phyloP scores from a whole-genome alignment of 1,139 yeast species.

The Yamadazyma dushanensis region DNA sequence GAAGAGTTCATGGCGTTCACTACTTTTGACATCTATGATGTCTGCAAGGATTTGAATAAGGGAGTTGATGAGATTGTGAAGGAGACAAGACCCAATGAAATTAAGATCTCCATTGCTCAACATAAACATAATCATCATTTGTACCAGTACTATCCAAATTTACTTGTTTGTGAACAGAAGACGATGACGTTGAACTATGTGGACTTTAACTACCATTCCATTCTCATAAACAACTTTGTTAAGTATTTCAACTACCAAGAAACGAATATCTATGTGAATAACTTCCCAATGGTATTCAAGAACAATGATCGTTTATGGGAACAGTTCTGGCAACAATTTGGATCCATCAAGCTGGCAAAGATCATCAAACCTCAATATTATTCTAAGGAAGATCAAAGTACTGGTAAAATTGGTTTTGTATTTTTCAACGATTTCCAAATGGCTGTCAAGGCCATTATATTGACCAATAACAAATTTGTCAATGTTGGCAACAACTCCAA shows the following conservation, averaged over 20 bases:
- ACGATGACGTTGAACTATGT: conserved; percentile 7
- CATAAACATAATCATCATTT: conserved; percentile 40
- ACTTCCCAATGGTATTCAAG: conserved; percentile 45
- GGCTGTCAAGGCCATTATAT: conserved; percentile 41
- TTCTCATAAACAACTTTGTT: conserved; percentile 9
- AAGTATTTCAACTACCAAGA: conserved; percentile 46
- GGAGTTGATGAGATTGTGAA: conserved; percentile 23
- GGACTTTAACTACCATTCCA: conserved; percentile 10
- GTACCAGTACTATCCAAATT: conserved; percentile 18
- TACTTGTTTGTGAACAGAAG: conserved; percentile 10
- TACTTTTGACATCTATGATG: conserved; percentile 16
- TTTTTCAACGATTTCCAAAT: conserved; percentile 38
- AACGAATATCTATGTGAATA: conserved; percentile 59
- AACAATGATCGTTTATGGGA: conserved; percentile 42
- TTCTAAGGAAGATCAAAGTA: conserved; percentile 17
- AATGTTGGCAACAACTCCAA: conserved; percentile 22
- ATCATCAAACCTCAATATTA: conserved; percentile 46
- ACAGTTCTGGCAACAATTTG: conserved; percentile 43
- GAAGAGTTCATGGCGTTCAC: conserved; percentile 24
- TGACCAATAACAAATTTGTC: conserved; percentile 36
- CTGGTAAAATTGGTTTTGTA: conserved; percentile 46
- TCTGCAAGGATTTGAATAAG: conserved; percentile 12
- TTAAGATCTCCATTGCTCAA: conserved; percentile 38
- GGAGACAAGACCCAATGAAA: conserved; percentile 22
- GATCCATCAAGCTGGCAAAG: conserved; percentile 43